phyloP scores from a whole-genome alignment of 2,329 filamentous ascomycete genomes.

The Calonectria fujianensis region DNA sequence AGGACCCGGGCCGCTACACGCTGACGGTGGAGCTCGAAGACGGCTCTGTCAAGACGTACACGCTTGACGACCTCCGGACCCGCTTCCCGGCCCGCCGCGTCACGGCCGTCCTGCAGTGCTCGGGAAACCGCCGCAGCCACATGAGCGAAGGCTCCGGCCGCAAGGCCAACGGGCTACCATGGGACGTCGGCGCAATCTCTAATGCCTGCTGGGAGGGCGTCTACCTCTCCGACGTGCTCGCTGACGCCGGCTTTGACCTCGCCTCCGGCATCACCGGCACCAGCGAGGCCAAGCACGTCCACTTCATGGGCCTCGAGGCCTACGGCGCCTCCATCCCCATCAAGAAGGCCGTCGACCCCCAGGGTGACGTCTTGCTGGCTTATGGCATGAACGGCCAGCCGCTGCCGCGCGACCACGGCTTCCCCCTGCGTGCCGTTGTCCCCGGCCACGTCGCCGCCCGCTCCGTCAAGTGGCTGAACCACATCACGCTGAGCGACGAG shows the following conservation, averaged over 20 bases:
- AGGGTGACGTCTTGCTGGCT: constrained; percentile 79
- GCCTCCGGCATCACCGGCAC: constrained; percentile 60
- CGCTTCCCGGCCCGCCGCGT: constrained; percentile 71
- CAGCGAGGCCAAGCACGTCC: constrained; percentile 69
- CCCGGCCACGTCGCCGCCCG: constrained; percentile 80
- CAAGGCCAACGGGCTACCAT: constrained; percentile 75
- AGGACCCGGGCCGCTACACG: constrained; percentile 63
- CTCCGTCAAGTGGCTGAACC: constrained; percentile 81
- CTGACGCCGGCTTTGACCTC: constrained; percentile 72
- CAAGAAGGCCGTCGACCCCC: constrained; percentile 73
- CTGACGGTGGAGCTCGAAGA: constrained; percentile 74
- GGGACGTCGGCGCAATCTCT: constrained; percentile 76
- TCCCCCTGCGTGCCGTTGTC: constrained; percentile 76
- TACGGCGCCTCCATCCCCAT: constrained; percentile 78
- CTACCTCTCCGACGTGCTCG: constrained; percentile 72
- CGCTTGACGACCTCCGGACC: constrained; percentile 71
- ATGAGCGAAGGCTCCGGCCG: constrained; percentile 70
- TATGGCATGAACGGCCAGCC: constrained; percentile 80
- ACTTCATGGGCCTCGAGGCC: constrained; percentile 76
- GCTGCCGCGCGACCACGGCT: constrained; percentile 80
- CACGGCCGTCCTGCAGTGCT: constrained; percentile 76
- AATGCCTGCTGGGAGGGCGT: constrained; percentile 77
- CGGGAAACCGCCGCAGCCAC: constrained; percentile 75
- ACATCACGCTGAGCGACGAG: constrained; percentile 78
- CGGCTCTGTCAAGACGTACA: constrained; percentile 72